These are phyloP conservation scores for Calocybe cyanea DNA, from an alignment of 768 basidiomycete genomes.

Conservation along the genomic window DNA sequence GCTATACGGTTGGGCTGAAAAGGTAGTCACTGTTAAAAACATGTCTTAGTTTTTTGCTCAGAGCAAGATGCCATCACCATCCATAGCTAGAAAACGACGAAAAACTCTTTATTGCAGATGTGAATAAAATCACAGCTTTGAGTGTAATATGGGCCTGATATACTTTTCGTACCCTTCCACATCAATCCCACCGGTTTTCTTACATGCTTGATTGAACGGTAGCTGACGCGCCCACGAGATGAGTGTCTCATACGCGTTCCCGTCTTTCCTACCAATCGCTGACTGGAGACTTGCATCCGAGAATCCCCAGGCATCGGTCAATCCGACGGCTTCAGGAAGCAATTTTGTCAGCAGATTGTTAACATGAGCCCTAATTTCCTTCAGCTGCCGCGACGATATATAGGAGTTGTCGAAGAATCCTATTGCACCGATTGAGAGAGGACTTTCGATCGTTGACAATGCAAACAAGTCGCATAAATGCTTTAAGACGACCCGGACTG, in stretches of 20 bases:
- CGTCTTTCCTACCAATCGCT: slow-evolving; percentile 21
- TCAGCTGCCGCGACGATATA: slow-evolving; percentile 14
- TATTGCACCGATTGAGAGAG: slow-evolving; percentile 14
- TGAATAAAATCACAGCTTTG: slow-evolving; percentile 4
- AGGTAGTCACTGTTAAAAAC: no score
- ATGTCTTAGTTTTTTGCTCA: no score
- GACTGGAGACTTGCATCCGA: slow-evolving; percentile 20
- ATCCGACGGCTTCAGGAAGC: slow-evolving; percentile 19
- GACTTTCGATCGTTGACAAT: slow-evolving; percentile 20
- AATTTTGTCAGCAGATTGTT: slow-evolving; percentile 10
- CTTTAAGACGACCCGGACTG: slow-evolving; percentile 11
- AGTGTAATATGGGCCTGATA: slow-evolving; percentile 11
- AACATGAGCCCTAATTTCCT: slow-evolving; percentile 11
- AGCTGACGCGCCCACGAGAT: slow-evolving; percentile 23
- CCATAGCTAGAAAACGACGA: no score
- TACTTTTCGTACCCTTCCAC: slow-evolving; percentile 16
- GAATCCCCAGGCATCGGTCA: slow-evolving; percentile 24
- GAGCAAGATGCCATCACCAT: no score
- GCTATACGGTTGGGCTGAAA: no score
- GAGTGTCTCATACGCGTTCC: slow-evolving; percentile 21
- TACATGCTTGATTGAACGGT: slow-evolving; percentile 15
- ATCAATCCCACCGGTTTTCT: slow-evolving; percentile 15
- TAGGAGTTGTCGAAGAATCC: slow-evolving; percentile 23
- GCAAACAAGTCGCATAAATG: slow-evolving; percentile 21
- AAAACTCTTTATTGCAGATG: no score